Evolutionary conservation across 2,329 filamentous ascomycete genomes (phyloP).

Genomic region (Tolypocladium album): DNA sequence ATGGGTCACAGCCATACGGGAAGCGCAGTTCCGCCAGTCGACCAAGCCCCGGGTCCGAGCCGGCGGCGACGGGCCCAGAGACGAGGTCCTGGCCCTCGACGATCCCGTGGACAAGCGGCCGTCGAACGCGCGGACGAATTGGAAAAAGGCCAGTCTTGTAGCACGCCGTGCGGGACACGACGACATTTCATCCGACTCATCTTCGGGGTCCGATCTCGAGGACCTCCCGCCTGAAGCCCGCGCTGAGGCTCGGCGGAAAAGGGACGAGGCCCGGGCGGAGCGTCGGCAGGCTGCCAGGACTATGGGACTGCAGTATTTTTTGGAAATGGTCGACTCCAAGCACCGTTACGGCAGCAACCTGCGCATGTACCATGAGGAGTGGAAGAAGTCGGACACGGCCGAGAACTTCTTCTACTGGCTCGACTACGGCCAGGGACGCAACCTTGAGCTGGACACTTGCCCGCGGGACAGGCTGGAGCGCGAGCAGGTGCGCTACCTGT

Average conservation of each 20-base stretch:
- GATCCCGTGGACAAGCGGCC: conserved; percentile 9
- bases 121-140: conserved; percentile 50
- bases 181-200: conserved; percentile 24
- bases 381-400: conserved; percentile 65
- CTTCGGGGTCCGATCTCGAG: conserved; percentile 2
- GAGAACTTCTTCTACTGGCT: conserved; percentile 96
- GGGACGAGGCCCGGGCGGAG: conserved; percentile 39
- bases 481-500: conserved; percentile 76
- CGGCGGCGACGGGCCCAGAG: conserved; percentile 3
- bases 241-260: conserved; percentile 26
- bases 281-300: conserved; percentile 59
- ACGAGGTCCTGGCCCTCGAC: conserved; percentile 5
- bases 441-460: conserved; percentile 59
- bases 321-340: conserved; percentile 76
- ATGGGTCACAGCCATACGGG: conserved; percentile 57
- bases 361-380: conserved; percentile 70
- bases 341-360: conserved; percentile 82
- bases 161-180: conserved; percentile 64
- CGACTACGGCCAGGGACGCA: conserved; percentile 66
- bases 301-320: conserved; percentile 80
- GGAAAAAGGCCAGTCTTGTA: conserved; percentile 63
- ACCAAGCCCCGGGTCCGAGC: conserved; percentile 30
- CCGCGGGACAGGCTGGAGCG: conserved; percentile 64
- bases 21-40: conserved; percentile 42
- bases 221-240: conserved; percentile 22